Conservation (phyloP, 2,329 filamentous ascomycete genomes). For the Lachnellula willkommii region DNA sequence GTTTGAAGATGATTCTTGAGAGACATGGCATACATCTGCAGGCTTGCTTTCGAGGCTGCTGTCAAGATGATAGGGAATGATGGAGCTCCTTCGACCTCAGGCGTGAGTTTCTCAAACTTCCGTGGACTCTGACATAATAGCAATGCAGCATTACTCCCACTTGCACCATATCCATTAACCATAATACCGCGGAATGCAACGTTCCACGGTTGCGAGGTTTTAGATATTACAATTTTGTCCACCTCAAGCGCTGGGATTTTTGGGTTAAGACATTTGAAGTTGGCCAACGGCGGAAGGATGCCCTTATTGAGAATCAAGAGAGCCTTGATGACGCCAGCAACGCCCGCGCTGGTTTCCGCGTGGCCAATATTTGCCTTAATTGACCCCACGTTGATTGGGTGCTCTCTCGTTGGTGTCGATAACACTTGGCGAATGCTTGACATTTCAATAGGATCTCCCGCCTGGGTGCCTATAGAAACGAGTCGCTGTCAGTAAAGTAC, state of each 20-base stretch:
- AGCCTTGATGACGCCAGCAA: neutral
- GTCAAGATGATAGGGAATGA: no score
- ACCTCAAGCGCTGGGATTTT: neutral
- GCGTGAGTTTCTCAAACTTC: no score
- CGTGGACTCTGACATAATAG: neutral
- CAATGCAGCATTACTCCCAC: neutral
- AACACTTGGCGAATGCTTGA: neutral
- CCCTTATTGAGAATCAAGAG: neutral
- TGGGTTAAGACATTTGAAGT: neutral
- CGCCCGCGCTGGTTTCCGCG: neutral
- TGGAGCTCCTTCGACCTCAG: no score
- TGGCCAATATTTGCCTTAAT: neutral
- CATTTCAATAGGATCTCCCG: constrained; percentile 10
- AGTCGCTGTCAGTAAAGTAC: no score
- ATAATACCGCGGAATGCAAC: neutral
- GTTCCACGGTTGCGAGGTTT: neutral
- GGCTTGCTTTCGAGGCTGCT: no score
- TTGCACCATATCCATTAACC: neutral
- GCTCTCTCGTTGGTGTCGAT: neutral
- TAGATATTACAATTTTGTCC: neutral
- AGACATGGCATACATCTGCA: no score
- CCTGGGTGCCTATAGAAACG: neutral
- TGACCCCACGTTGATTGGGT: neutral
- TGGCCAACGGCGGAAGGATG: neutral
- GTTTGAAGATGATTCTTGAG: no score